These are phyloP conservation scores for Rhynchosporium agropyri DNA, from an alignment of 2,329 filamentous ascomycete genomes.

Conservation along the genomic window DNA sequence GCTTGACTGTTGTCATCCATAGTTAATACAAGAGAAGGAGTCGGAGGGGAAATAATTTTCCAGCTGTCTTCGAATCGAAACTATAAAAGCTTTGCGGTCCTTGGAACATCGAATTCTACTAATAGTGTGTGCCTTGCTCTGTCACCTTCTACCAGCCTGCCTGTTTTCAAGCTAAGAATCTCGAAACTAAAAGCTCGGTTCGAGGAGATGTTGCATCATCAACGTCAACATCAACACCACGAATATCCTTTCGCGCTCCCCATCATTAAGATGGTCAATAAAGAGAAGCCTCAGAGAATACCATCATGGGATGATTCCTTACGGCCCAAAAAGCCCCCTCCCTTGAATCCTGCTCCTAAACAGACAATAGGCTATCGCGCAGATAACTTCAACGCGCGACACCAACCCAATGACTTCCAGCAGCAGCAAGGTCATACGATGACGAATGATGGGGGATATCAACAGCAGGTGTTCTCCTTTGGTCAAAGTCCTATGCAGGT, in stretches of 20 bases:
- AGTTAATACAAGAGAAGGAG: too few species aligned
- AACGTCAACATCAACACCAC: not conserved
- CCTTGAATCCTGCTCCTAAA: not conserved
- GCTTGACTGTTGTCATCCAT: too few species aligned
- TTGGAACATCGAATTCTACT: too few species aligned
- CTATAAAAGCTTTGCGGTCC: too few species aligned
- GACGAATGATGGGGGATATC: not conserved
- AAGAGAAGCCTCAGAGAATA: conserved; percentile 3
- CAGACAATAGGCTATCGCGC: not conserved
- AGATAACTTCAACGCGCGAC: not conserved
- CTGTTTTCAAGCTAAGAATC: too few species aligned
- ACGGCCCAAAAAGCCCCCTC: not conserved
- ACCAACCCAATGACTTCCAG: not conserved
- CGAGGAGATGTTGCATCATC: too few species aligned
- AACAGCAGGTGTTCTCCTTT: not conserved
- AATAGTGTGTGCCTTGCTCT: too few species aligned
- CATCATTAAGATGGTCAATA: not conserved
- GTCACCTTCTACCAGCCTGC: too few species aligned
- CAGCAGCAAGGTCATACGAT: not conserved
- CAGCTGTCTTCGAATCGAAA: too few species aligned
- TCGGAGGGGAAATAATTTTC: too few species aligned
- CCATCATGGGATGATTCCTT: not conserved
- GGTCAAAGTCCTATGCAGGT: not conserved
- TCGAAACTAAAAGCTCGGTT: not conserved
- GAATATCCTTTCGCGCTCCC: too few species aligned